Percentiles rank a stretch among this genome's conserved stretches.
Conservation (phyloP, 2,329 filamentous ascomycete species). For the Neonectria sp. region DNA sequence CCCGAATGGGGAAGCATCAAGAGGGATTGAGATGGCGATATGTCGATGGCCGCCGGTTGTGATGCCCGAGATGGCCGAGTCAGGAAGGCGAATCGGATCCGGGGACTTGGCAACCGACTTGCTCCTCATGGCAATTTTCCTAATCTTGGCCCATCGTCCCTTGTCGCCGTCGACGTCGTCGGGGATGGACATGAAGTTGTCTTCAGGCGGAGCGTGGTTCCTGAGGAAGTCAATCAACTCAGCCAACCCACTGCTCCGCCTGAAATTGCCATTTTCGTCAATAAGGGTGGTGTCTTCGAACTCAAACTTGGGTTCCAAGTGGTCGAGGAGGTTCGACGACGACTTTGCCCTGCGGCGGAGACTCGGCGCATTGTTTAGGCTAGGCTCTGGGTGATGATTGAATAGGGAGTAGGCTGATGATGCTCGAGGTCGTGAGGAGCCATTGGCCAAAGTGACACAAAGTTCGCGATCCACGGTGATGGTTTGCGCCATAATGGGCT, state of each 20-base stretch:
- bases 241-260: conserved; percentile 48
- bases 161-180: conserved; percentile 50
- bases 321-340: conserved; percentile 41
- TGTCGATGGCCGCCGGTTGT: conserved; percentile 69
- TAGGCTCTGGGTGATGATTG: conserved; percentile 17
- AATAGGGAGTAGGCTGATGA: conserved; percentile 25
- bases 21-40: conserved; percentile 73
- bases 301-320: conserved; percentile 32
- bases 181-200: conserved; percentile 66
- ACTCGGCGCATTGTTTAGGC: conserved; percentile 23
- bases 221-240: conserved; percentile 65
- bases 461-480: conserved; percentile 38
- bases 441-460: conserved; percentile 42
- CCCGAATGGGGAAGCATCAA: conserved; percentile 63
- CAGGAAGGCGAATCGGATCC: conserved; percentile 62
- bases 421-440: conserved; percentile 37
- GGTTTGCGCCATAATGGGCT: conserved; percentile 46
- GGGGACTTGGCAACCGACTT: conserved; percentile 51
- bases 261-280: conserved; percentile 33
- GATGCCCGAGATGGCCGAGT: conserved; percentile 68
- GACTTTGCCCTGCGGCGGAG: conserved; percentile 43
- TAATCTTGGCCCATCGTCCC: conserved; percentile 60
- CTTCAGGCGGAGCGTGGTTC: conserved; percentile 63
- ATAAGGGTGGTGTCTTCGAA: conserved; percentile 43
- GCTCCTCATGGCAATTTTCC: conserved; percentile 56